Base-by-base conservation (phyloP, 2,329 filamentous ascomycete genomes). In the Claviceps fusiformis region DNA sequence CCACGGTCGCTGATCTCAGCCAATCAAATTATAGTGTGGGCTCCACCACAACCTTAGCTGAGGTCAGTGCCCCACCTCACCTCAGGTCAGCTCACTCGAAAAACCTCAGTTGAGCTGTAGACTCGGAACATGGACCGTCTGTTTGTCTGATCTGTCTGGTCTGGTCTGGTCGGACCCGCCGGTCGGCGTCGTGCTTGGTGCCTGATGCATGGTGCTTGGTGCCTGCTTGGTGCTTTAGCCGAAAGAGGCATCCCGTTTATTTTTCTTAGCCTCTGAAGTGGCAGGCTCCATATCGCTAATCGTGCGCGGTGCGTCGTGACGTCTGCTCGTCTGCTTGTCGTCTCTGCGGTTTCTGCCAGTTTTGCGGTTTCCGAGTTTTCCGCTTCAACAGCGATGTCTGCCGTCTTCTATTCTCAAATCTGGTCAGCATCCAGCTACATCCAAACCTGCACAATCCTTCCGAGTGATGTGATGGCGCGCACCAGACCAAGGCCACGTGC, bases 151-250 rank as follows among this genome's bases (percentile, higher is more conserved):
- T 29, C 52, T 52, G 55, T 29, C 49, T 39, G 49, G 49, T 17
- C 35, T 29, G 45, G 45, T 15, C 46, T 51, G 50, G 50, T 55
- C 57, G 57, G 57, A 50, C 55, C 52, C 54, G 54, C 55, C 48
- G 55, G 41, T 33, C 19, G 50, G 33, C 35, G 49, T 24, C 50
- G 15, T 49, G 35, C 45, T 50, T 48, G 6, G 7, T 43, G 24
- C 24, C 24, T 11, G 35, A 37, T 37, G 35, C 35, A 24, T 39
- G 2, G 17, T 24, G 6, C 41, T 10, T n/a, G 46, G 27, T 17
- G 27, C 29, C 2, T 24, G 24, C 27, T 49, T 31, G 45, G 8
- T 31, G 45, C 27, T 47, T 50, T 45, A 50, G 50, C 54, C 55
- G 17, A 53, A 55, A 52, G n/a, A 51, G 57, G 44, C 44, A 54